Percentiles rank a stretch among this genome's conserved stretches.
phyloP scores from a whole-genome alignment of 2,329 filamentous ascomycete genomes.

The Periconia sp. region DNA sequence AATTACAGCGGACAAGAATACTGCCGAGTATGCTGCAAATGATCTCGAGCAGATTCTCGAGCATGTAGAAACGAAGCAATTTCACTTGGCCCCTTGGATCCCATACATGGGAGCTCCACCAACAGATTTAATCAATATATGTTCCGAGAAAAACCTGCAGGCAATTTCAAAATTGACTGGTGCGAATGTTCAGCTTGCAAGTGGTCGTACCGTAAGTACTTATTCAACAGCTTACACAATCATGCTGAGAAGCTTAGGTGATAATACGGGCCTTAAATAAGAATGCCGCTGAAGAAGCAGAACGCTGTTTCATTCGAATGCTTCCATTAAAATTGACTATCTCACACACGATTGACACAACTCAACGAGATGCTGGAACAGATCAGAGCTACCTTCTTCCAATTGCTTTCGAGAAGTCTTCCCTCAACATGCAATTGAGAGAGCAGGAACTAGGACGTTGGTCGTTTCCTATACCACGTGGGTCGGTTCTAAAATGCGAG shows the following conservation, averaged over 20 bases:
- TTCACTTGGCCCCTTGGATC: slow-evolving; percentile 31
- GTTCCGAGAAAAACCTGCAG: slow-evolving; percentile 22
- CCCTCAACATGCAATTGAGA: slow-evolving; percentile 31
- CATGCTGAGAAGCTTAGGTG: slow-evolving; percentile 25
- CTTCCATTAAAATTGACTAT: slow-evolving; percentile 26
- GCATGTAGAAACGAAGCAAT: slow-evolving; percentile 17
- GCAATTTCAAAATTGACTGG: slow-evolving; percentile 28
- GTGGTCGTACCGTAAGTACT: slow-evolving; percentile 24
- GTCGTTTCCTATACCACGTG: slow-evolving; percentile 23
- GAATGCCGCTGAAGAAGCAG: slow-evolving; percentile 31
- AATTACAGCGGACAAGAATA: slow-evolving; percentile 45
- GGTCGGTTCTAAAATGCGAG: no score
- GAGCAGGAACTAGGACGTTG: slow-evolving; percentile 31
- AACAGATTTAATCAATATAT: slow-evolving; percentile 15
- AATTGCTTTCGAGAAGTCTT: slow-evolving; percentile 19
- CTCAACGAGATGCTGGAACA: slow-evolving; percentile 16
- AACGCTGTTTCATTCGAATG: slow-evolving; percentile 33
- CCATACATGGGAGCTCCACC: slow-evolving; percentile 15
- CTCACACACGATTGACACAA: slow-evolving; percentile 24
- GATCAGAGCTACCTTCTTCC: slow-evolving; percentile 24
- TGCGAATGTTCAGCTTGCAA: slow-evolving; percentile 24
- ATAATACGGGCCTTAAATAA: slow-evolving; percentile 34
- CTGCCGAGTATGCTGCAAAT: slow-evolving; percentile 42
- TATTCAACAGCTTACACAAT: neutral
- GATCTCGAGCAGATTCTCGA: slow-evolving; percentile 37